These are phyloP conservation scores for Linanthus parryae DNA, from an alignment of 148 eudicot species.

Conservation along the genomic window DNA sequence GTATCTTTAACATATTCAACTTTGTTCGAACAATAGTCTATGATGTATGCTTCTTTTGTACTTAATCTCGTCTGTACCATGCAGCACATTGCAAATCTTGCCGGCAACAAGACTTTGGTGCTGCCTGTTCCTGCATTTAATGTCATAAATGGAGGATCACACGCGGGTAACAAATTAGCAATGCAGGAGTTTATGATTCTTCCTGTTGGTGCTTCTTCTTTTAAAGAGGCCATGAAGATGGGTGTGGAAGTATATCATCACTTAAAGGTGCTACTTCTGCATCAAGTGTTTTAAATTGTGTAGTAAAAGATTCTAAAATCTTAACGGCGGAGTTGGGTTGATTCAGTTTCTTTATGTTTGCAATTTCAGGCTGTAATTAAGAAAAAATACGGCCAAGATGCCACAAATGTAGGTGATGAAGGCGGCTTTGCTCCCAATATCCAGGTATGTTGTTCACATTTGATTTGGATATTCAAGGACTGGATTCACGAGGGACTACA, in stretches of 20 bases:
- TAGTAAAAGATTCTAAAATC: too few relatives aligned
- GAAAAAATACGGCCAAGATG: constrained; percentile 99
- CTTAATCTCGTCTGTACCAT: constrained; percentile 11
- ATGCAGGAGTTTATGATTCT: constrained; percentile 99
- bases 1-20: constrained; percentile 22
- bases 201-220: constrained; percentile 79
- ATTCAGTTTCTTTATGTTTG: constrained; percentile 6
- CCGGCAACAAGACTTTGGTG: constrained; percentile 84
- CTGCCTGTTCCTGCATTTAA: constrained; percentile 98
- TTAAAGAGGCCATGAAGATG: constrained; percentile 98
- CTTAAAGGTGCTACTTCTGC: constrained; percentile 54
- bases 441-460: constrained; percentile 38
- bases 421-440: constrained; percentile 99
- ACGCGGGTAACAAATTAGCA: constrained; percentile 96
- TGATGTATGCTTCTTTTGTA: neutral
- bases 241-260: constrained; percentile 92
- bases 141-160: constrained; percentile 98
- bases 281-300: too few relatives aligned
- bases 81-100: constrained; percentile 92
- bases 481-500: too few relatives aligned
- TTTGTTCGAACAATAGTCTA: neutral
- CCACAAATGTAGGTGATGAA: constrained; percentile 97
- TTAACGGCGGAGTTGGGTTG: too few relatives aligned
- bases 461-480: neutral
- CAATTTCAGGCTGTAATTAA: constrained; percentile 80